Base-by-base conservation (phyloP, 2,329 filamentous ascomycete genomes). In the Penicillium sp. region DNA sequence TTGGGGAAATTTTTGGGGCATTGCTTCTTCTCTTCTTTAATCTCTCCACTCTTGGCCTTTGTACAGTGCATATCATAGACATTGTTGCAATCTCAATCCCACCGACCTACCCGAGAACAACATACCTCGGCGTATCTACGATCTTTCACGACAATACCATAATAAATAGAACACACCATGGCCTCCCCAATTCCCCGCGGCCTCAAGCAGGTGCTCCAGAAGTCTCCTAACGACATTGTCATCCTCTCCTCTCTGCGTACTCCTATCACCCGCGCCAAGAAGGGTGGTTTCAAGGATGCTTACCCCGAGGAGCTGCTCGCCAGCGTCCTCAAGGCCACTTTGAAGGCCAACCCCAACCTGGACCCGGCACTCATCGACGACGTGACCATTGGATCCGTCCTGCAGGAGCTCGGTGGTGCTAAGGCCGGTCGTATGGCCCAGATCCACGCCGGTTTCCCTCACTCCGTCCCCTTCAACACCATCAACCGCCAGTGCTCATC, bases 341-440 rank as follows among this genome's bases (percentile, higher is more conserved):
- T 92, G 51, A 83, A 84, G 56, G 86, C 86, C 41, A 88, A 89
- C 70, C 89, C 91, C 2, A 86, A 86, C 64, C 85, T 95, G 59
- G 84, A 90, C 66, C 86, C 90, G 0, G 76, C 83, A 3, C 77
- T 82, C 47, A 86, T 93, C 63, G 82, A 96, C 66, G 93, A 97
- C 70, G 85, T 97, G 3, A 88, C 87, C 61, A 87, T 97, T 55
- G 93, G 93, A 64, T 92, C 91, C 33, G 93, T 97, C 5, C 86
- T 97, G 53, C 91, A 91, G 27, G 92, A 96, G 75, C 88, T 97
- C 14, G 93, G 93, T 63, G 93, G 93, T 56, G 88, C 85, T 65
- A 97, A 97, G 80, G 92, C 92, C 0, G 91, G 90, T 1, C 90
- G 93, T 63, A 96, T 96, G 90, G 91, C 91, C 45, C 85, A 93